These are phyloP conservation scores for Hypoxylon sp. DNA, from an alignment of 2,329 filamentous ascomycete genomes.

Conservation along the genomic window DNA sequence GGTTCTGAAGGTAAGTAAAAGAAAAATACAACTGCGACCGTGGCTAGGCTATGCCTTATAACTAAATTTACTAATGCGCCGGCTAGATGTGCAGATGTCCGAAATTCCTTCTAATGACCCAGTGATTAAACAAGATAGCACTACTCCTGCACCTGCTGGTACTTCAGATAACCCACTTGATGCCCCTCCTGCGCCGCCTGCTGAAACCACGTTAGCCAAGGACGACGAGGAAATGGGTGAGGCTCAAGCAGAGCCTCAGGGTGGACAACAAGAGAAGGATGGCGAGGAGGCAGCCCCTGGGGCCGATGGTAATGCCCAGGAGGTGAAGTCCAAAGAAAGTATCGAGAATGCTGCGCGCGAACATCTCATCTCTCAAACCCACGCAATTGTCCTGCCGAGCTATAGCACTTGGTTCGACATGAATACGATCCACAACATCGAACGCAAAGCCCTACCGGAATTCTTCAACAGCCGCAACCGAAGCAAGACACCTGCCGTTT, in stretches of 20 bases:
- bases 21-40: conserved; percentile 22
- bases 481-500: conserved; percentile 96
- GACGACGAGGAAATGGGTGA: conserved; percentile 89
- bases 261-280: conserved; percentile 59
- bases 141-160: conserved; percentile 69
- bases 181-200: conserved; percentile 75
- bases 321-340: conserved; percentile 81
- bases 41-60: conserved; percentile 8
- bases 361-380: conserved; percentile 92
- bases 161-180: conserved; percentile 76
- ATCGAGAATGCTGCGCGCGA: conserved; percentile 90
- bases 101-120: conserved; percentile 65
- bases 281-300: conserved; percentile 63
- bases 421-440: conserved; percentile 90
- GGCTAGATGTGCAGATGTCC: conserved; percentile 75
- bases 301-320: conserved; percentile 66
- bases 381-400: conserved; percentile 95
- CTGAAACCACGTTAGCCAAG: conserved; percentile 71
- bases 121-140: conserved; percentile 73
- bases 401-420: conserved; percentile 99
- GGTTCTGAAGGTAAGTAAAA: conserved; percentile 63
- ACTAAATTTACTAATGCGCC: conserved; percentile 46
- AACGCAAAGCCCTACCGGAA: conserved; percentile 94
- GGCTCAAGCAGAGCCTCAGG: conserved; percentile 68
- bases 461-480: conserved; percentile 99